A percentile compares a stretch with the other conserved stretches of the same genome.
These are phyloP conservation scores for Malus sylvestris DNA, from an alignment of 306 rosid genomes.

Conservation along the genomic window DNA sequence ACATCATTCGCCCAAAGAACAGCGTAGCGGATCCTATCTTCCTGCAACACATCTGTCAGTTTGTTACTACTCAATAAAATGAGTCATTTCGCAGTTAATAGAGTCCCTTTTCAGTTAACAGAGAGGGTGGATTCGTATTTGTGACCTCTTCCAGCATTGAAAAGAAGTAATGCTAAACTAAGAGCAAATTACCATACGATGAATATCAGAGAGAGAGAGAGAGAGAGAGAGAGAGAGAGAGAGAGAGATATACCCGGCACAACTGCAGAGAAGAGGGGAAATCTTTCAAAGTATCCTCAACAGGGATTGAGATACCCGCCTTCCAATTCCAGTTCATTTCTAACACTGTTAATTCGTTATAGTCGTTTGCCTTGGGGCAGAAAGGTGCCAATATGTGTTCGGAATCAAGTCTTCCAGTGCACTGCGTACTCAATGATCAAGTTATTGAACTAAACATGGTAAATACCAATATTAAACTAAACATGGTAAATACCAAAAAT, in stretches of 20 bases:
- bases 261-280: neutral
- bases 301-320: neutral
- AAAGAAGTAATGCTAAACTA: no score
- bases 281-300: neutral
- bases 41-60: neutral
- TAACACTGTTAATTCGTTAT: neutral
- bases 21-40: neutral
- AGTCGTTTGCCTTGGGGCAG: neutral
- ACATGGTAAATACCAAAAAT: no score
- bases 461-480: no score
- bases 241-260: slow-evolving; percentile 5
- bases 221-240: no score
- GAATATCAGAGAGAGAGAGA: neutral
- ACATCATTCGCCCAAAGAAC: neutral
- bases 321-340: neutral
- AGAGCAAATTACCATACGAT: no score
- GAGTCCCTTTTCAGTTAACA: no score
- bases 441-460: no score
- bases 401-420: slow-evolving; percentile 5
- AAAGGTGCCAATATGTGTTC: slow-evolving; percentile 4
- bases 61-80: neutral
- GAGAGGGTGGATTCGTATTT: no score
- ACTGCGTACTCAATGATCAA: neutral
- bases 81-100: no score
- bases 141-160: no score